Conservation (phyloP, 2,329 filamentous ascomycete genomes). For the Basipetospora chlamydospora region DNA sequence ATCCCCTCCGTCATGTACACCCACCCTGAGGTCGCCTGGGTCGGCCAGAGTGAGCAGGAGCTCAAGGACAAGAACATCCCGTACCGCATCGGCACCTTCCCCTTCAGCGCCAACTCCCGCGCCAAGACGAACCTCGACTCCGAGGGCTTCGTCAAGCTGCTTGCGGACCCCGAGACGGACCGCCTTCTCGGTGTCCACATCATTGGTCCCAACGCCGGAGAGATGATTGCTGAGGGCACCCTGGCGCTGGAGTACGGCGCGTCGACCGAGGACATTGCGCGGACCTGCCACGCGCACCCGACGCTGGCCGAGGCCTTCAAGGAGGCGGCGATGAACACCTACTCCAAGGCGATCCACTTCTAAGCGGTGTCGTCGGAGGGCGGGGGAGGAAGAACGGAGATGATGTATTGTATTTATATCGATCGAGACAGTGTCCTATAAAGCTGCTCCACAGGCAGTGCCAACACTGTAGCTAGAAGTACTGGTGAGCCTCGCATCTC, state of each 20-base stretch:
- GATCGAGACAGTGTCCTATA: no score
- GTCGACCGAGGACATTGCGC: constrained; percentile 82
- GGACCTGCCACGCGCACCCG: constrained; percentile 93
- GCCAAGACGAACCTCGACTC: constrained; percentile 98
- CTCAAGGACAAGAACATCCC: constrained; percentile 80
- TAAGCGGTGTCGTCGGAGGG: no score
- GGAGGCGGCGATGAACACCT: constrained; percentile 97
- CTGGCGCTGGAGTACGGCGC: constrained; percentile 94
- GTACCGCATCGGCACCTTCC: constrained; percentile 89
- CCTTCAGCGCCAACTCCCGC: constrained; percentile 94
- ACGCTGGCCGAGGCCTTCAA: constrained; percentile 97
- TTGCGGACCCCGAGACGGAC: constrained; percentile 92
- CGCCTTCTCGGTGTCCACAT: constrained; percentile 93
- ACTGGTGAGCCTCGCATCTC: no score
- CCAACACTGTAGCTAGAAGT: no score
- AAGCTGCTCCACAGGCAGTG: no score
- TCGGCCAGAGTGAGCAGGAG: constrained; percentile 93
- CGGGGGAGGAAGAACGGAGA: no score
- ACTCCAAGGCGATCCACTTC: constrained; percentile 91
- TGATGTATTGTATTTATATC: no score
- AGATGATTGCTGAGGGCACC: constrained; percentile 98
- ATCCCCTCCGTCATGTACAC: constrained; percentile 99
- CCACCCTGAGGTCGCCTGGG: constrained; percentile 95
- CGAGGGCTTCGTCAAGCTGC: constrained; percentile 93
- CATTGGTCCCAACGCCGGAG: constrained; percentile 85